Conservation (phyloP, 2,329 filamentous ascomycete species). For the Aureobasidium mangrovei region DNA sequence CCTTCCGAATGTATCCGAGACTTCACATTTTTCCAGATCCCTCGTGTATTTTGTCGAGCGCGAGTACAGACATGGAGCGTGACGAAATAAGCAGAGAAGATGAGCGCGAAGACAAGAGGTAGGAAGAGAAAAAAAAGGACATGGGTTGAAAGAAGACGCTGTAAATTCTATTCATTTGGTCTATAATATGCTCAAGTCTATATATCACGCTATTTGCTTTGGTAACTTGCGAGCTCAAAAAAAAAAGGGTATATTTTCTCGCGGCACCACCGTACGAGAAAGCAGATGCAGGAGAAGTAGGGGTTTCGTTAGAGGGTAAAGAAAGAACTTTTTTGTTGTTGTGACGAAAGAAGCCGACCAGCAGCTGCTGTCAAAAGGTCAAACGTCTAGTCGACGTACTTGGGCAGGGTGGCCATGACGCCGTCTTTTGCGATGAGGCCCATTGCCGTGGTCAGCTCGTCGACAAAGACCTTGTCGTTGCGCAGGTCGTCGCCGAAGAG, state of each 20-base stretch:
- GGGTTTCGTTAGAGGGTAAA: not conserved
- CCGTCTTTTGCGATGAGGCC: conserved; percentile 40
- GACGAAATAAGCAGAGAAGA: no score
- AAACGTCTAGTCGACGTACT: conserved; percentile 28
- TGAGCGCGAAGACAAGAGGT: not conserved
- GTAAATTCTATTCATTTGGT: not conserved
- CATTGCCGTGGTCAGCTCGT: conserved; percentile 41
- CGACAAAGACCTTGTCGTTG: conserved; percentile 39
- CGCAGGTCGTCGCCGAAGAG: conserved; percentile 47
- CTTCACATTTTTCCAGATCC: no score
- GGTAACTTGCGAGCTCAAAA: not conserved
- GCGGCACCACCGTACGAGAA: not conserved
- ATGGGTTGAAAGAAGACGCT: not conserved
- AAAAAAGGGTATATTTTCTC: conserved; percentile 6
- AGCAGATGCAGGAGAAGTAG: not conserved
- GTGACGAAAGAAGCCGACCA: not conserved
- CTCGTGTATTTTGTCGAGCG: no score
- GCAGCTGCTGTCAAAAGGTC: not conserved
- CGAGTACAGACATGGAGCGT: no score
- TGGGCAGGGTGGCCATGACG: conserved; percentile 41
- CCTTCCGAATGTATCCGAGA: no score
- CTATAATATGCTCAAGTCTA: not conserved
- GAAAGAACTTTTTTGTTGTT: not conserved
- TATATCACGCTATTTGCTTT: not conserved
- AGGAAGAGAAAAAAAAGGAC: not conserved